Base-by-base conservation (phyloP, 371 early-diverging fungal species). In the Lichtheimia ramosa region DNA sequence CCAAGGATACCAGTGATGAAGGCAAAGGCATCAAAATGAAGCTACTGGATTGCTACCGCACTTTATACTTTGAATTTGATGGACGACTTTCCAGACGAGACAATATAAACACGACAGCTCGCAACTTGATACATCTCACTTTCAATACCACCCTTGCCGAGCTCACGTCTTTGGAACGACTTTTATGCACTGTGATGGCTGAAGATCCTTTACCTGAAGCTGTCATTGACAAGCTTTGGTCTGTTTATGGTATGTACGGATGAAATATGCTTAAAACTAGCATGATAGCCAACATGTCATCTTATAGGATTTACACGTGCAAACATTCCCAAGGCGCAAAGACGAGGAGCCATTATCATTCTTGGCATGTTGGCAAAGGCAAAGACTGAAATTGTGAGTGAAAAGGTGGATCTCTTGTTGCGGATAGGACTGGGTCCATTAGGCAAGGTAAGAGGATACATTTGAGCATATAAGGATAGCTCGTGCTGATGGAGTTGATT, bases 281-380 rank as follows among this genome's bases (percentile, higher is more conserved):
- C 16, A 43, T 43, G 46, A 10, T 18, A 46, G 5, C 1, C 13
- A 43, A 18, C 3, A 5, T n/a, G 25, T 4, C 52, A 16, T 50
- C 43, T 25, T 21, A 12, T 54, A 87, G 89, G 86, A 16, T 88
- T 88, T 52, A 83, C 83, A 52, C 72, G 79, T 50, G 82, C 77
- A 14, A 83, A 83, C 21, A 82, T 92, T 48, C 82, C 91, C 15
- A 82, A 85, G 21, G 77, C 78, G 1, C 88, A 92, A 64, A 86
- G 97, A 23, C 85, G 94, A 15, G 95, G 96, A 1, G 96, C 97
- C 0, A 89, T 97, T 43, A 89, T 96, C 40, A 84, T 98, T 48
- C 74, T 98, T 5, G 85, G 92, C 25, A 96, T 96, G 96, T 64
- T 98, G 42, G 95, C 93, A 8, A 92, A 91, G 61, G 88, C 94